These are phyloP conservation scores for Chenopodium album DNA, from an alignment of 148 eudicot species.

Conservation along the genomic window DNA sequence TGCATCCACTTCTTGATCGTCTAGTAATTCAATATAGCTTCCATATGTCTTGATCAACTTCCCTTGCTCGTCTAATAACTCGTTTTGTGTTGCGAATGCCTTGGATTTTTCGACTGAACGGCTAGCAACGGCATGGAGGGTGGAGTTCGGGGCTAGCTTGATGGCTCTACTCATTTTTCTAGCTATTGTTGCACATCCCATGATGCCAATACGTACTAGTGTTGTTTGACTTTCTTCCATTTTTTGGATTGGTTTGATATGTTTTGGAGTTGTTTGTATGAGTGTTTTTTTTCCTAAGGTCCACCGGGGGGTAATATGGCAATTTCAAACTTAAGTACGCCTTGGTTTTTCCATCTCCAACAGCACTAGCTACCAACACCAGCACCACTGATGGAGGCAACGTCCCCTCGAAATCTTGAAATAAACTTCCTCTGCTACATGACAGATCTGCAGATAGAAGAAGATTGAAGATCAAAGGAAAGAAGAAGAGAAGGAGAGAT, in stretches of 20 bases:
- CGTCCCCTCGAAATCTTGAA: no score
- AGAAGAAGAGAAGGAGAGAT: no score
- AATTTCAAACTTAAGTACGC: no score
- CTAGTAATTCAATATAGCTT: constrained; percentile 44
- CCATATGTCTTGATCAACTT: constrained; percentile 38
- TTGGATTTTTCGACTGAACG: constrained; percentile 50
- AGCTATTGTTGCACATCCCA: constrained; percentile 46
- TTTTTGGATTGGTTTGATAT: neutral
- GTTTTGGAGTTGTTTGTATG: neutral
- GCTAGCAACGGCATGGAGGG: constrained; percentile 46
- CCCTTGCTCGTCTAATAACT: constrained; percentile 7
- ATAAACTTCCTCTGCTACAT: no score
- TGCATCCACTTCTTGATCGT: constrained; percentile 55
- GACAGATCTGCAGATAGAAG: no score
- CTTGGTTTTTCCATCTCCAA: no score
- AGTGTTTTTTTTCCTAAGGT: neutral
- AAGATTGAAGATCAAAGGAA: no score
- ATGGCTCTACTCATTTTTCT: constrained; percentile 55
- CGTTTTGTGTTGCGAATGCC: constrained; percentile 32
- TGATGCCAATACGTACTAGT: constrained; percentile 20
- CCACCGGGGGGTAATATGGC: no score
- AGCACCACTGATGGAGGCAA: no score
- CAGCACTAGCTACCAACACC: no score
- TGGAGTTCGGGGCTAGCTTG: constrained; percentile 38
- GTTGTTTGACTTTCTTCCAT: constrained; percentile 6